These are phyloP conservation scores for Candida corydali DNA, from an alignment of 805 yeast genomes.

Conservation along the genomic window DNA sequence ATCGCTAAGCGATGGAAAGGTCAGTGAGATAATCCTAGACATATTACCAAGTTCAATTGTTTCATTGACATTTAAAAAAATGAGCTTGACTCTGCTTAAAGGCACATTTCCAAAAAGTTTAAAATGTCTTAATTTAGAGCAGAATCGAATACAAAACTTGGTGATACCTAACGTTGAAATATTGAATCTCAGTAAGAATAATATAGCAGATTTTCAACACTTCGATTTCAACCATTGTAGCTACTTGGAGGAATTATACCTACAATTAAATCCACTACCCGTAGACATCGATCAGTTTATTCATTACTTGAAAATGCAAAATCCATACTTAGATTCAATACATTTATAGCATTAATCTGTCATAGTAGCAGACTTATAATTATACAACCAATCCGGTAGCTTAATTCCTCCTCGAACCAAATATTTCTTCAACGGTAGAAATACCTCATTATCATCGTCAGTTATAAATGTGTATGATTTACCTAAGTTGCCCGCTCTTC, in stretches of 20 bases:
- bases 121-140: background rate
- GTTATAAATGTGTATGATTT: slow-evolving; percentile 65
- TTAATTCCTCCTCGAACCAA: slow-evolving; percentile 30
- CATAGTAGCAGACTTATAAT: slow-evolving; percentile 6
- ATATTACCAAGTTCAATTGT: background rate
- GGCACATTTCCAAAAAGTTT: background rate
- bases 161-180: background rate
- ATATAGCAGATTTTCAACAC: background rate
- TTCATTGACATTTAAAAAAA: background rate
- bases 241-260: background rate
- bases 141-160: background rate
- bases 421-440: slow-evolving; percentile 49
- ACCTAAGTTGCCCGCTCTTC: slow-evolving; percentile 87
- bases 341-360: slow-evolving; percentile 4
- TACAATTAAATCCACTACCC: background rate
- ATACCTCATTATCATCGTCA: slow-evolving; percentile 48
- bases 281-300: too few species aligned
- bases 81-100: background rate
- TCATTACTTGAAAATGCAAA: background rate
- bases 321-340: slow-evolving; percentile 7
- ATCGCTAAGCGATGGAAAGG: background rate
- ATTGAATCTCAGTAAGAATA: background rate
- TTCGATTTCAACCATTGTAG: slow-evolving; percentile 1
- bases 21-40: background rate
- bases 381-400: slow-evolving; percentile 16